A percentile compares a stretch with the other conserved stretches of the same genome.
Conservation (phyloP, 495 filamentous ascomycete species). For the Acidomyces sp. region DNA sequence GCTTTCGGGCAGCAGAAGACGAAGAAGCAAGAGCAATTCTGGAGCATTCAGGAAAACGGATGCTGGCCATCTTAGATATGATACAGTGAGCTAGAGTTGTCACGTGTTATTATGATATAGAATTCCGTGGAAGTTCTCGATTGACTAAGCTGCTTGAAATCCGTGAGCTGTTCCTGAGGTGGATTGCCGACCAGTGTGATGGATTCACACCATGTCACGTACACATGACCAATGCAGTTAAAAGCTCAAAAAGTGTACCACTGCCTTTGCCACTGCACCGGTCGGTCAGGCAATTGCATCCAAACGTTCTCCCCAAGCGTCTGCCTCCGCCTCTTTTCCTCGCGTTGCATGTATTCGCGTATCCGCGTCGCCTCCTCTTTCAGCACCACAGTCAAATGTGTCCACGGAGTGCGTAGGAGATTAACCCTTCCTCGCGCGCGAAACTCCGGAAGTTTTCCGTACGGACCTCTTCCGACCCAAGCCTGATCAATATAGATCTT, state of each 20-base stretch:
- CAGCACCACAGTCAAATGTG: conserved; percentile 62
- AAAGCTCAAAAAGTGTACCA: conserved; percentile 52
- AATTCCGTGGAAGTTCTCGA: too few relatives aligned
- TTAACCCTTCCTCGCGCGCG: conserved; percentile 56
- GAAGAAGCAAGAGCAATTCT: conserved; percentile 24
- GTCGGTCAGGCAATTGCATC: conserved; percentile 71
- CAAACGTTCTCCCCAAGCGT: conserved; percentile 43
- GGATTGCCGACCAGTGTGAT: too few relatives aligned
- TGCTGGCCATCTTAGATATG: conserved; percentile 8
- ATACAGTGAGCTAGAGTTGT: too few relatives aligned
- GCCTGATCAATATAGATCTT: conserved; percentile 77
- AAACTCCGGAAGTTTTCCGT: conserved; percentile 42
- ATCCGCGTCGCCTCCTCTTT: conserved; percentile 89
- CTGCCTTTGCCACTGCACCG: conserved; percentile 64
- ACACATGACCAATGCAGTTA: too few relatives aligned
- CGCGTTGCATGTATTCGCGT: conserved; percentile 59
- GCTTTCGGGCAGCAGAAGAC: conserved; percentile 30
- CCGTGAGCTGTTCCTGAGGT: too few relatives aligned
- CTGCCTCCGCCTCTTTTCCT: conserved; percentile 53
- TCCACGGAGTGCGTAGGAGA: conserved; percentile 49
- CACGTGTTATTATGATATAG: too few relatives aligned
- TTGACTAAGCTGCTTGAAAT: too few relatives aligned
- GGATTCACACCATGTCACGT: too few relatives aligned
- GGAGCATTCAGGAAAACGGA: conserved; percentile 14
- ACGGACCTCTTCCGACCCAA: conserved; percentile 71